Base-by-base conservation (phyloP, 441 rosid species). In the Euphorbia celastroides region DNA sequence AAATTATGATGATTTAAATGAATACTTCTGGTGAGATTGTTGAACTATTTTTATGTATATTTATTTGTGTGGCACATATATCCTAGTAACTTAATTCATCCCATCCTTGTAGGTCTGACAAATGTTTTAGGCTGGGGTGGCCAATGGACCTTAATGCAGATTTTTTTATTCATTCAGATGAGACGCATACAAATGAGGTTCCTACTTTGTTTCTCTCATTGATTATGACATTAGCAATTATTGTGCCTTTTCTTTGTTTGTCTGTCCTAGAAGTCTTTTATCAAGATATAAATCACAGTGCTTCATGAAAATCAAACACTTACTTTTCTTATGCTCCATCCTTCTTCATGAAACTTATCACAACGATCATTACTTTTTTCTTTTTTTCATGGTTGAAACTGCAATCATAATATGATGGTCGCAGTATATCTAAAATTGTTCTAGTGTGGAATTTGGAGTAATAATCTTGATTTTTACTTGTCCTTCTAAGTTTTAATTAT, bases 81-180 rank as follows among this genome's bases (percentile, higher is more conserved):
- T 22, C 38, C 32, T 20, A 66, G 60, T 68, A 66, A 68, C 20
- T 66, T n/a, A 73, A 66, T 31, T 60, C 26, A 27, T 68, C 17
- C 58, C 50, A 42, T 68, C 27, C 64, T 51, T 62, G 62, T 74
- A 95, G 99, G 99, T 95, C 97, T 2, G 88, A 81, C 62, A 93
- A 87, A 78, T 95, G 99, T 78, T 95, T 95, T 72, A 92, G 96
- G 23, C 70, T 95, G 74, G 96, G 99, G 63, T 95, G 99, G 99
- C 99, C 99, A 28, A 92, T 95, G 99, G 89, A 95, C 61, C 85
- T 84, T n/a, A 95, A 83, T 83, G 97, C 96, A 72, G 99, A 88
- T 81, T 95, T 95, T 83, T 95, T 95, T 50, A 7, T 5, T 50
- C 74, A 9, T n/a, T 42, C 28, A 44, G 88, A 83, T 25, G 90